Conservation (phyloP, 192 early-diverging fungal species). For the Linnemannia zychae region DNA sequence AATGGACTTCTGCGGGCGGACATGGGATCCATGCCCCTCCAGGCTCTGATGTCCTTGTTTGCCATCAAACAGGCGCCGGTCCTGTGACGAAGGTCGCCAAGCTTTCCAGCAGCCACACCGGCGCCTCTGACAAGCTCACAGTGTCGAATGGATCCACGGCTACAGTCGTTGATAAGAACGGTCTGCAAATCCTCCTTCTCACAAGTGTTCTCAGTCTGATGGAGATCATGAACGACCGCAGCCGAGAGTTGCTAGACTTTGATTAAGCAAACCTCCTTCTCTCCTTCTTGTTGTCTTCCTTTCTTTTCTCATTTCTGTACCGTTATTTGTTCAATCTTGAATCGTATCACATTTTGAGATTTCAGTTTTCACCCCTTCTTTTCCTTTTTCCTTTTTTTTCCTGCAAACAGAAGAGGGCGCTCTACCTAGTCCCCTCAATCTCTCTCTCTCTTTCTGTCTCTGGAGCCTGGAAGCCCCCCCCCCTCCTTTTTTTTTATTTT, state of each 20-base stretch:
- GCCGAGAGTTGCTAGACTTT: conserved; percentile 52
- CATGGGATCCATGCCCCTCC: conserved; percentile 38
- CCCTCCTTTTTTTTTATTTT: too few relatives aligned
- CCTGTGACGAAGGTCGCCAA: conserved; percentile 39
- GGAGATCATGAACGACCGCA: conserved; percentile 54
- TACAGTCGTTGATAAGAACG: conserved; percentile 50
- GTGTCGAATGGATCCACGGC: conserved; percentile 35
- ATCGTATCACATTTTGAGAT: not conserved
- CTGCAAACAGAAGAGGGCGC: not conserved
- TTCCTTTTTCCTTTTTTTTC: not conserved
- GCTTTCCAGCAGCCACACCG: conserved; percentile 42
- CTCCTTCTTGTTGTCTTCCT: not conserved
- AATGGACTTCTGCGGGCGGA: conserved; percentile 39
- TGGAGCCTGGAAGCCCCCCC: not conserved
- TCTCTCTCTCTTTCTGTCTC: not conserved
- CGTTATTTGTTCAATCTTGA: not conserved
- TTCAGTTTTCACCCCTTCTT: not conserved
- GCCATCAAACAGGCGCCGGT: conserved; percentile 32
- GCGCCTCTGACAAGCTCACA: conserved; percentile 40
- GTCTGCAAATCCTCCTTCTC: conserved; percentile 48
- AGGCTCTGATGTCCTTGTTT: conserved; percentile 46
- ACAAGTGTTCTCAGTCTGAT: conserved; percentile 50
- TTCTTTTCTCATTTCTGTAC: not conserved
- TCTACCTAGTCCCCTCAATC: not conserved
- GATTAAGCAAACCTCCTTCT: conserved; percentile 19